A percentile compares a stretch with the other conserved stretches of the same genome.
Evolutionary conservation across 2,329 filamentous ascomycete species (phyloP).

Genomic region (Hypoxylon sp.): DNA sequence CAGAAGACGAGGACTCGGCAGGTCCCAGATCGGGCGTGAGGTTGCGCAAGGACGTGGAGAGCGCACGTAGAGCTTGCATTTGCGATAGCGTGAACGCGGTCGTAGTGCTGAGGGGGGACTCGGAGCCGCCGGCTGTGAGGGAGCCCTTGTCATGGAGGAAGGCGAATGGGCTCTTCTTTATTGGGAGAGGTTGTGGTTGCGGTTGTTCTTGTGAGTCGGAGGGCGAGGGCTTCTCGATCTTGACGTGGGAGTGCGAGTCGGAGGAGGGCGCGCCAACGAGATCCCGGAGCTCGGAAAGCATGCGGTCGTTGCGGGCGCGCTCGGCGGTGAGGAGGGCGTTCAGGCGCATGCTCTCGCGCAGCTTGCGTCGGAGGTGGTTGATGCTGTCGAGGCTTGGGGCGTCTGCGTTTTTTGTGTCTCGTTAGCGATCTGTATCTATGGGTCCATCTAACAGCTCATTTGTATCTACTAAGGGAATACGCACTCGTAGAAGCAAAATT

Average conservation of each 20-base stretch:
- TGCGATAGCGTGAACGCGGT: constrained; percentile 85
- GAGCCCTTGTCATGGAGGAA: constrained; percentile 68
- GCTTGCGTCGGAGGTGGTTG: constrained; percentile 75
- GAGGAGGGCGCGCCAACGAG: constrained; percentile 40
- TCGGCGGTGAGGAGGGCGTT: constrained; percentile 68
- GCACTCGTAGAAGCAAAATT: background rate
- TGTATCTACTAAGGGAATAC: constrained; percentile 19
- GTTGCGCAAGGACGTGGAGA: constrained; percentile 70
- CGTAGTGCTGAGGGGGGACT: constrained; percentile 74
- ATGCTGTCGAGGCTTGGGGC: constrained; percentile 74
- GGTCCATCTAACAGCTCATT: constrained; percentile 28
- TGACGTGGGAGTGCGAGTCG: constrained; percentile 40
- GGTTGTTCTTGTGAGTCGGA: constrained; percentile 23
- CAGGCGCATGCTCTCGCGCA: constrained; percentile 67
- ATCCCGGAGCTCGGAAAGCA: constrained; percentile 50
- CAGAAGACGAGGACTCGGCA: constrained; percentile 45
- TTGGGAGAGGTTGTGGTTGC: constrained; percentile 2
- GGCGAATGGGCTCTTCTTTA: constrained; percentile 56
- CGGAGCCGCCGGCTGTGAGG: constrained; percentile 62
- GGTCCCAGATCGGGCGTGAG: constrained; percentile 72
- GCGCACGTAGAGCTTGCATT: constrained; percentile 78
- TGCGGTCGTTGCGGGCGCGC: constrained; percentile 58
- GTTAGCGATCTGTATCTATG: constrained; percentile 15
- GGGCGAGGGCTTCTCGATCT: constrained; percentile 44
- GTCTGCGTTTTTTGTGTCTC: constrained; percentile 44